Evolutionary conservation across 495 filamentous ascomycete species (phyloP), one percentile per base, ranked within the genome.

Genomic region (Annulohypoxylon moriforme): DNA sequence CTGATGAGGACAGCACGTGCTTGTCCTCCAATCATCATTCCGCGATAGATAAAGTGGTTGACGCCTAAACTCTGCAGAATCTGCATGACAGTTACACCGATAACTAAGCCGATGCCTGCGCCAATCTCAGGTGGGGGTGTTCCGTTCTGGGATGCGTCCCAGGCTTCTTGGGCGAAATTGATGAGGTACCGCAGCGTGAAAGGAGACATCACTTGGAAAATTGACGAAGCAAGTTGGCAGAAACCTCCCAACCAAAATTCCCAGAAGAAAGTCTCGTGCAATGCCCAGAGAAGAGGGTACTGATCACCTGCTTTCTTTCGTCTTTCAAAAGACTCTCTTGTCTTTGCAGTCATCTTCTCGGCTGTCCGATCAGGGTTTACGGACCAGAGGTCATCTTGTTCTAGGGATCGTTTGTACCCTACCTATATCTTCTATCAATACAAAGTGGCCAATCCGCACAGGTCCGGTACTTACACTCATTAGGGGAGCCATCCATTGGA

Each of bases 221-320:
- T 82, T 52, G 88, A 85, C n/a, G 90, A 87, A 33, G 84, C 79
- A n/a, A 98, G 77, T 69, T 93, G 87, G 75, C 92, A 96, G 34
- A 89, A 60, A 3, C 92, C 95, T 29, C 94, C 94, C 13, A 96
- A 71, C 83, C 92, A 89, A 75, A 99, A 97, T 75, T 98, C 94
- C 64, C 83, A 81, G 71, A 90, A 89, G 84, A 96, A 96, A 1
- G 92, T 93, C 68, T 98, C 94, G 79, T 96, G 92, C 53, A 99
- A 74, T 5, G 95, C 92, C 83, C 88, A 91, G 10, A 93, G 71
- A 10, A 99, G 82, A 0, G 94, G 92, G 64, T 91, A 86, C 72
- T 92, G 91, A 38, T 89, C 88, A 24, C 92, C 92, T 24, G 87
- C 82, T 36, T 83, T 84, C 5, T 87, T 83, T 5, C 94, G 87